These are phyloP conservation scores for Hypoxylon trugodes DNA, from an alignment of 495 filamentous ascomycete genomes.

Conservation along the genomic window DNA sequence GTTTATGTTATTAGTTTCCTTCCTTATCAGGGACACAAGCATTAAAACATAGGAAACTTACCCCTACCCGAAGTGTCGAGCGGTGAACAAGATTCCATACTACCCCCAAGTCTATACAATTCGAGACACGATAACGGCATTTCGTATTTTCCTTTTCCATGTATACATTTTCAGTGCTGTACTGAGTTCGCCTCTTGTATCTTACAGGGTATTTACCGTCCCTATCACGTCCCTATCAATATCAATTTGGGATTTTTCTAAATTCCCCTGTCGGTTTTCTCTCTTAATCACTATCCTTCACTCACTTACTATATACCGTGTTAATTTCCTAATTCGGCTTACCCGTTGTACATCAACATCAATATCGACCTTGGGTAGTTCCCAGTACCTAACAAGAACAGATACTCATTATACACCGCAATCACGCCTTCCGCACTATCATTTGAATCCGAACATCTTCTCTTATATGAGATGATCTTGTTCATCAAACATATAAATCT, in stretches of 20 bases:
- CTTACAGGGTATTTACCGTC: conserved; percentile 10
- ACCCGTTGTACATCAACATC: conserved; percentile 10
- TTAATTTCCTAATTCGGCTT: neutral
- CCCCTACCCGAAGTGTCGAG: conserved; percentile 30
- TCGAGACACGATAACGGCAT: conserved; percentile 30
- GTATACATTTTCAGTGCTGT: too few species aligned
- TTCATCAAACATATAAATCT: neutral
- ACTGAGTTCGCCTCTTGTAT: neutral
- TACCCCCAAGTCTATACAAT: conserved; percentile 19
- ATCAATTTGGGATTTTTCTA: conserved; percentile 17
- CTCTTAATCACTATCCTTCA: too few species aligned
- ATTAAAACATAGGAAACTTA: conserved; percentile 11
- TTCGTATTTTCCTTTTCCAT: conserved; percentile 33
- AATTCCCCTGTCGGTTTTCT: conserved; percentile 5
- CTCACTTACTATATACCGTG: neutral
- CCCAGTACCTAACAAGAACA: conserved; percentile 1
- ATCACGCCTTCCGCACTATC: conserved; percentile 25
- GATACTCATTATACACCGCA: conserved; percentile 8
- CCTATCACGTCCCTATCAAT: neutral
- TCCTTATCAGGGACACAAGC: conserved; percentile 27
- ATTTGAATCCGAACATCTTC: neutral
- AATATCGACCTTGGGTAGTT: conserved; percentile 17
- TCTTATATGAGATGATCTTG: conserved; percentile 10
- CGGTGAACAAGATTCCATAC: conserved; percentile 31
- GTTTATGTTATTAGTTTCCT: conserved; percentile 38